Evolutionary conservation across 257 asterid species (phyloP), one percentile per base, ranked within the genome.

Genomic region (Rauvolfia tetraphylla): DNA sequence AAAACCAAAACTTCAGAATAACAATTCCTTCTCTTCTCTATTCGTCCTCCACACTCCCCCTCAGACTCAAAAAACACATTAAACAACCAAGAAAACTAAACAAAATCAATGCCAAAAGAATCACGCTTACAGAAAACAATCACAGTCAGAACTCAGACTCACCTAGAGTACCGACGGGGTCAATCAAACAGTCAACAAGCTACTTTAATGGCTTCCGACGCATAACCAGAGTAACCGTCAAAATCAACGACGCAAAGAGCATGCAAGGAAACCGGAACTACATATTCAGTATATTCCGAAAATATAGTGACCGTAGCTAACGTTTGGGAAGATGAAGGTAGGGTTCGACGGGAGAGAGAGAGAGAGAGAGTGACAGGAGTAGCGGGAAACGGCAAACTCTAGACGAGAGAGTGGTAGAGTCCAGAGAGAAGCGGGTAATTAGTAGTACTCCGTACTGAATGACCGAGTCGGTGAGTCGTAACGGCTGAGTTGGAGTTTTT

Each of bases 321-420:
- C 76, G 31, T 44, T 44, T 46, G n/a, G 23, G 31, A 25, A n/a
- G 39, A 12, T 17, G 31, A 51, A 13, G 39, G n/a, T 27, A 29
- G 75, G 56, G 41, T 34, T 72, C 31, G 39, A 36, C 23, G 31
- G 72, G 2, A 27, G 38, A 25, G 7, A 71, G 61, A 44, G 44
- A 25, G 46, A 18, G 76, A 53, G 12, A 33, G 75, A 17, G 57
- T 29, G 44, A 31, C 14, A 18, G 34, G 39, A 70, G 66, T 10
- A 73, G 76, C 76, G 76, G 76, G 76, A 73, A 73, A 73, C 29
- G 41, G 68, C 67, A 27, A 38, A 66, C 68, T 31, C 71, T 20
- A 11, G 23, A 15, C 17, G 38, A 51, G 51, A 33, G 31, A 72
- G n/a, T 39, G 53, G n/a, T 48, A 71, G 76, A 73, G 51, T 72